phyloP scores from a whole-genome alignment of 2,329 filamentous ascomycete genomes.

The Fusarium pseudoanthophilum region DNA sequence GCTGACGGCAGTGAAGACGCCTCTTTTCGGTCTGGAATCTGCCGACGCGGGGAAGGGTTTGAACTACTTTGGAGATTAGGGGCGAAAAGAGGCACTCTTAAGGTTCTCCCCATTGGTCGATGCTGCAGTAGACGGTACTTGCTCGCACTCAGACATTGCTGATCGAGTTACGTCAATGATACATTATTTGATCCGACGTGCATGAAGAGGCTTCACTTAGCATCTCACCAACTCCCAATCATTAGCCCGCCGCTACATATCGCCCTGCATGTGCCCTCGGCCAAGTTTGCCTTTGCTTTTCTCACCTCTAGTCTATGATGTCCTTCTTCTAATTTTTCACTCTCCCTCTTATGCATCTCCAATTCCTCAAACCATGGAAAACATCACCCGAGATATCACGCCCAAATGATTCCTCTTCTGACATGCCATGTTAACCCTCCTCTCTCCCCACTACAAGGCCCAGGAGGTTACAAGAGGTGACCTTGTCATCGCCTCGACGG shows the following conservation, averaged over 20 bases:
- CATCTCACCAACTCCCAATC: constrained; percentile 20
- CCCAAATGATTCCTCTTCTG: constrained; percentile 9
- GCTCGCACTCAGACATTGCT: background rate
- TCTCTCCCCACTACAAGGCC: constrained; percentile 37
- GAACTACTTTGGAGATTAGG: background rate
- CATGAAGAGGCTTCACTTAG: constrained; percentile 23
- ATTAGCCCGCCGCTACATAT: constrained; percentile 20
- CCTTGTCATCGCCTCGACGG: constrained; percentile 46
- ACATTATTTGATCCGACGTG: constrained; percentile 5
- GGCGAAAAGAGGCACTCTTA: background rate
- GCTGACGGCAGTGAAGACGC: constrained; percentile 5
- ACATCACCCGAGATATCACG: constrained; percentile 5
- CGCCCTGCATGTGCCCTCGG: constrained; percentile 1
- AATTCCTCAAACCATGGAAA: constrained; percentile 18
- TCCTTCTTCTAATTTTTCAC: background rate
- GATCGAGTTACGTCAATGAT: background rate
- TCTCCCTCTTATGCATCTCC: background rate
- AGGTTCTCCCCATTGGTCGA: constrained; percentile 1
- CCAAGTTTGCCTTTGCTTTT: background rate
- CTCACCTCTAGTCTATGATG: background rate
- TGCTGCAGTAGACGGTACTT: constrained; percentile 6
- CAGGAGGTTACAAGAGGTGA: constrained; percentile 38
- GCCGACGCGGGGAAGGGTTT: constrained; percentile 9
- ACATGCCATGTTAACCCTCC: constrained; percentile 40
- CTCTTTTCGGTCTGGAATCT: background rate